Evolutionary conservation across 2,329 filamentous ascomycete genomes (phyloP).

Genomic region (Dichotomopilus funicola): DNA sequence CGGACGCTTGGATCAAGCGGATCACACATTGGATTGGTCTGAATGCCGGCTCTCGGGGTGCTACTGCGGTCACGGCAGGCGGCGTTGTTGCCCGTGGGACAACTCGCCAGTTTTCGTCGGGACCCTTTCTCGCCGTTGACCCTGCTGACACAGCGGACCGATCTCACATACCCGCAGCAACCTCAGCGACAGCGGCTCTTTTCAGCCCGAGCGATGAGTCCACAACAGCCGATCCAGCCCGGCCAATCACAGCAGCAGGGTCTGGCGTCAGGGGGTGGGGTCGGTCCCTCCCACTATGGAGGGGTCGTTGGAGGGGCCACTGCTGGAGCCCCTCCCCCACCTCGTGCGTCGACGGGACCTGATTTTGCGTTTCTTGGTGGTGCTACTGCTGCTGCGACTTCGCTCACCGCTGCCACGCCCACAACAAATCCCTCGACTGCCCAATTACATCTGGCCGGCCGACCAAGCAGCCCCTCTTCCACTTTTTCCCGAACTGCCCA

Average conservation of each 20-base stretch:
- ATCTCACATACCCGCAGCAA: neutral
- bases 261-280: constrained; percentile 24
- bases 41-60: constrained; percentile 20
- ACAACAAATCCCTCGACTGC: constrained; percentile 17
- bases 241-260: constrained; percentile 23
- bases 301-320: too few relatives aligned
- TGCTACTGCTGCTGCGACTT: constrained; percentile 6
- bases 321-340: constrained; percentile 24
- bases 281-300: constrained; percentile 10
- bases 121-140: too few relatives aligned
- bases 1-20: neutral
- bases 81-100: constrained; percentile 4
- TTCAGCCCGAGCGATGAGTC: constrained; percentile 19
- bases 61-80: constrained; percentile 14
- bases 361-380: constrained; percentile 8
- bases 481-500: constrained; percentile 46
- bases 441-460: constrained; percentile 28
- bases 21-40: neutral
- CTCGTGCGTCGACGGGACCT: constrained; percentile 11
- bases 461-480: constrained; percentile 21
- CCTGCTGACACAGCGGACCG: too few relatives aligned
- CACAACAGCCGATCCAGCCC: constrained; percentile 17
- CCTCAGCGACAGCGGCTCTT: constrained; percentile 6
- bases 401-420: constrained; percentile 8
- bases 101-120: neutral